Evolutionary conservation across 2,329 filamentous ascomycete species (phyloP).

Genomic region (Alternaria gansuensis): DNA sequence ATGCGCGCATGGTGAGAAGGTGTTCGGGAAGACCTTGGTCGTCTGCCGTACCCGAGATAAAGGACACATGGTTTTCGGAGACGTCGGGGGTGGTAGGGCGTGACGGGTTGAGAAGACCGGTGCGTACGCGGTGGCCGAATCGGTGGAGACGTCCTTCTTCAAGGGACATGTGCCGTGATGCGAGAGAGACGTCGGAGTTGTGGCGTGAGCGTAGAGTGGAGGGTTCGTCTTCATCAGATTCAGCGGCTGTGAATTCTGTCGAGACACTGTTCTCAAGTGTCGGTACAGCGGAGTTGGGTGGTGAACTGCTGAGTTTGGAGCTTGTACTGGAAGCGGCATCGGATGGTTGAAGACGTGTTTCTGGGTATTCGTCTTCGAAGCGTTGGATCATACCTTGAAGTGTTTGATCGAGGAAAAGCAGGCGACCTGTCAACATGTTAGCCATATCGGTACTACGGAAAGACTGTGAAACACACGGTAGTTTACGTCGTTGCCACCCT

Average conservation of each 20-base stretch:
- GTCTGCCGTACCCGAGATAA: constrained; percentile 48
- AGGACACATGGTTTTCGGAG: constrained; percentile 24
- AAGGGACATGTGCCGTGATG: constrained; percentile 69
- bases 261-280: constrained; percentile 41
- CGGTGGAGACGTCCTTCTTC: constrained; percentile 77
- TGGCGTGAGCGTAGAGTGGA: constrained; percentile 64
- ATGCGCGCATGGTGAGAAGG: constrained; percentile 65
- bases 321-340: constrained; percentile 44
- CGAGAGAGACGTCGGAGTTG: constrained; percentile 73
- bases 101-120: constrained; percentile 63
- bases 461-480: constrained; percentile 69
- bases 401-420: constrained; percentile 88
- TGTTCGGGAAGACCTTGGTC: constrained; percentile 51
- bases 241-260: constrained; percentile 34
- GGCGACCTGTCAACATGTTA: constrained; percentile 64
- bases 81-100: constrained; percentile 36
- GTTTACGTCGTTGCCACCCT: constrained; percentile 74
- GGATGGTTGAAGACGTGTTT: constrained; percentile 69
- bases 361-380: constrained; percentile 95
- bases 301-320: constrained; percentile 45
- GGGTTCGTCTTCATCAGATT: constrained; percentile 56
- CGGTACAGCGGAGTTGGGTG: constrained; percentile 40
- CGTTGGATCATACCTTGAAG: constrained; percentile 90
- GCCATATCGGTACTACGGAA: constrained; percentile 1
- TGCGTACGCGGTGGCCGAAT: constrained; percentile 71